phyloP scores from a whole-genome alignment of 2,329 filamentous ascomycete genomes.

The Fusarium drepaniforme region DNA sequence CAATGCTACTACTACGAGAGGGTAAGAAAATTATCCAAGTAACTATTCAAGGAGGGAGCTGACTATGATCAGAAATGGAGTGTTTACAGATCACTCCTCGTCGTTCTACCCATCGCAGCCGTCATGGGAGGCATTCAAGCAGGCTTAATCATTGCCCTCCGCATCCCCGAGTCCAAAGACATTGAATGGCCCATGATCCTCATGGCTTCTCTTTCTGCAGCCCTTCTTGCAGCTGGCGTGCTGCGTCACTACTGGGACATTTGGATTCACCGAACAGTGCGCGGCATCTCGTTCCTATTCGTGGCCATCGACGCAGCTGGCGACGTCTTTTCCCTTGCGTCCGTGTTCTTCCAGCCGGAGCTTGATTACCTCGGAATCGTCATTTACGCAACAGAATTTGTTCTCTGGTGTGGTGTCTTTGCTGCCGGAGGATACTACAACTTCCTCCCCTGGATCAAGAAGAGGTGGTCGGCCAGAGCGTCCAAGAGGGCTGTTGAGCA shows the following conservation, averaged over 20 bases:
- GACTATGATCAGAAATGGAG: constrained; percentile 62
- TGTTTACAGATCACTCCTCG: constrained; percentile 58
- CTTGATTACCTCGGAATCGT: constrained; percentile 73
- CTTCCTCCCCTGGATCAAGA: constrained; percentile 62
- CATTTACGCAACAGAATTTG: constrained; percentile 75
- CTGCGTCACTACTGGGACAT: constrained; percentile 79
- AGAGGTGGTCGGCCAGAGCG: constrained; percentile 10
- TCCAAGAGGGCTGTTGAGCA: constrained; percentile 1
- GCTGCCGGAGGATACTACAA: constrained; percentile 75
- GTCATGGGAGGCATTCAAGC: constrained; percentile 71
- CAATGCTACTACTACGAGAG: constrained; percentile 58
- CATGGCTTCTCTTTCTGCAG: constrained; percentile 75
- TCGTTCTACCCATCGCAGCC: constrained; percentile 63
- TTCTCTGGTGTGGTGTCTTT: constrained; percentile 76
- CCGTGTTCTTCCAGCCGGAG: constrained; percentile 70
- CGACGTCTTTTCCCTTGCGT: constrained; percentile 75
- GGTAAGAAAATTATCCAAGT: constrained; percentile 24
- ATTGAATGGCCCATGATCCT: constrained; percentile 72
- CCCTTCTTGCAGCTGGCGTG: constrained; percentile 74
- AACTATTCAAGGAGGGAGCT: not conserved
- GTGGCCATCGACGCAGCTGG: constrained; percentile 77
- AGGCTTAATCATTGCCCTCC: constrained; percentile 69
- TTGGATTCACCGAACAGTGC: constrained; percentile 72
- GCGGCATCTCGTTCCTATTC: constrained; percentile 80
- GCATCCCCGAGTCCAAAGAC: constrained; percentile 56